These are phyloP conservation scores for Chlorella vulgaris DNA, from an alignment of 139 green algal genomes.

Conservation along the genomic window DNA sequence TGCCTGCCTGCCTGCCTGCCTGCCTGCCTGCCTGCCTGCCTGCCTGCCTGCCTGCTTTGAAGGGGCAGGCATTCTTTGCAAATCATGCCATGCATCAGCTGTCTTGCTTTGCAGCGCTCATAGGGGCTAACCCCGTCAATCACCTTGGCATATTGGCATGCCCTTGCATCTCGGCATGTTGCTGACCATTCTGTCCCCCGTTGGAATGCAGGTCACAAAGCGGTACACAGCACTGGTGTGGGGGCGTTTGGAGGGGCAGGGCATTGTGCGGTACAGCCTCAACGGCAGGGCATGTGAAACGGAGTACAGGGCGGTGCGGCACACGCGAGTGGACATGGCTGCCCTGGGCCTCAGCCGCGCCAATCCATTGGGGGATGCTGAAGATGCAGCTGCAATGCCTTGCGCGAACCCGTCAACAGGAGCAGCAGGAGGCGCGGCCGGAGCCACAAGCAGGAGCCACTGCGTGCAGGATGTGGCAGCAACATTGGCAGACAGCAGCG, in stretches of 20 bases:
- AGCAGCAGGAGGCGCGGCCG: background rate
- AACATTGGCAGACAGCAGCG: background rate
- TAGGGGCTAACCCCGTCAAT: too few relatives aligned
- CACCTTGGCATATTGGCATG: too few relatives aligned
- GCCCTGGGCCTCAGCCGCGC: background rate
- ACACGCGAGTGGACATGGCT: background rate
- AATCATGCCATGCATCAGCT: background rate
- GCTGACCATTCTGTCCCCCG: background rate
- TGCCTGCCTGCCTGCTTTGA: background rate
- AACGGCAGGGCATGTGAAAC: conserved; percentile 39
- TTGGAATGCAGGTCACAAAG: conserved; percentile 48
- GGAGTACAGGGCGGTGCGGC: conserved; percentile 25
- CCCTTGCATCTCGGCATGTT: too few relatives aligned
- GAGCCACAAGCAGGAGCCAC: too few relatives aligned
- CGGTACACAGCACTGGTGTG: conserved; percentile 61
- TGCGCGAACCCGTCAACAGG: background rate
- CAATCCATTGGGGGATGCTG: background rate
- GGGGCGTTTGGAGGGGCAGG: conserved; percentile 51
- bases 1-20: background rate
- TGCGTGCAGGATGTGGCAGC: too few relatives aligned
- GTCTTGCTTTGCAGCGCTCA: too few relatives aligned
- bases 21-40: background rate
- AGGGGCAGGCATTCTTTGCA: background rate
- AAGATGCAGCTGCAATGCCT: background rate
- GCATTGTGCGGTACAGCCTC: conserved; percentile 42